Percentiles rank a stretch among this genome's conserved stretches.
phyloP scores from a whole-genome alignment of 2,329 filamentous ascomycete genomes.

The Diaporthe vexans region DNA sequence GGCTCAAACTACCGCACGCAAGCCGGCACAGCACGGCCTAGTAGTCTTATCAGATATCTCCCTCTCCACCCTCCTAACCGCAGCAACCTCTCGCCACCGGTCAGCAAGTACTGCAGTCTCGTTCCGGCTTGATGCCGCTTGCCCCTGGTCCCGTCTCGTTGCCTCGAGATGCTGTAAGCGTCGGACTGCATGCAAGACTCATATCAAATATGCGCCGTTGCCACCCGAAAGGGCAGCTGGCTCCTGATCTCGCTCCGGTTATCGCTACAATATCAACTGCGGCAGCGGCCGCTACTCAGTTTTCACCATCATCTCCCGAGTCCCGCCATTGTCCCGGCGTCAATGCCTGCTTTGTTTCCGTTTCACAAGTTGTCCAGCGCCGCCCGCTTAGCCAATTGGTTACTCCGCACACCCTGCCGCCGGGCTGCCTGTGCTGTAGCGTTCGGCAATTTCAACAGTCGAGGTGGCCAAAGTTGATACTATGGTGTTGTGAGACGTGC shows the following conservation, averaged over 20 bases:
- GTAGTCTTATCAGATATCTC: constrained; percentile 21
- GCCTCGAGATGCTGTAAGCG: constrained; percentile 6
- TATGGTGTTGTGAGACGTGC: background rate
- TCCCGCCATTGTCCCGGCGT: constrained; percentile 16
- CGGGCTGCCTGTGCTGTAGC: background rate
- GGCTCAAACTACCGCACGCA: background rate
- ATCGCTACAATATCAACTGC: constrained; percentile 17
- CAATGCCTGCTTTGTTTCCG: constrained; percentile 24
- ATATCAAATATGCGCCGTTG: constrained; percentile 2
- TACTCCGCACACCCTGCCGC: background rate
- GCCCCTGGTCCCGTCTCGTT: background rate
- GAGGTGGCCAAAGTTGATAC: background rate
- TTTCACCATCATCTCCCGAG: constrained; percentile 19
- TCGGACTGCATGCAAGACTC: constrained; percentile 10
- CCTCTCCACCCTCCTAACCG: too few relatives aligned
- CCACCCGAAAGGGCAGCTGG: constrained; percentile 12
- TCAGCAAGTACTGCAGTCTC: constrained; percentile 12
- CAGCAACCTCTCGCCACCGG: constrained; percentile 13
- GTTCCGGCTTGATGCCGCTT: constrained; percentile 19
- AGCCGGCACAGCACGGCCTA: background rate
- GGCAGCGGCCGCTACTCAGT: constrained; percentile 10
- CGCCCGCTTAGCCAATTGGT: constrained; percentile 8
- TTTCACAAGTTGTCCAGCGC: constrained; percentile 9
- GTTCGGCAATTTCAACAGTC: constrained; percentile 14
- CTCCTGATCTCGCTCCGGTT: constrained; percentile 22